Conservation (phyloP, 352 stramenopile genomes). For the Halophytophthora batemanensis region DNA sequence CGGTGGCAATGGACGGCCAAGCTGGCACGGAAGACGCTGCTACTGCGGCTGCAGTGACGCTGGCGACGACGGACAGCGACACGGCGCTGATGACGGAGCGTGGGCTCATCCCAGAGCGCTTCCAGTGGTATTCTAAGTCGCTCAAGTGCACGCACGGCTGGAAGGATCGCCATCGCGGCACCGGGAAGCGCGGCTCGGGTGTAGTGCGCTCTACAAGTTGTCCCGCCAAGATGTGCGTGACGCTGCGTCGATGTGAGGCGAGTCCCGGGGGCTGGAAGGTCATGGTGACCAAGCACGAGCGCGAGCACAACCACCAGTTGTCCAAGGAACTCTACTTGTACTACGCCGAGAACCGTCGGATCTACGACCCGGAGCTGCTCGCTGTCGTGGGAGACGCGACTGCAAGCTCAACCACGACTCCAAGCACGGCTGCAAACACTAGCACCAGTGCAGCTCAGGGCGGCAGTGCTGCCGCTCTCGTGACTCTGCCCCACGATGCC, state of each 20-base stretch:
- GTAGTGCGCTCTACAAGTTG: constrained; percentile 67
- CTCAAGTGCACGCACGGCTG: constrained; percentile 80
- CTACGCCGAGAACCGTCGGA: constrained; percentile 75
- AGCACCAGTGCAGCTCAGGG: too few species aligned
- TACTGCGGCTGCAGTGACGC: neutral
- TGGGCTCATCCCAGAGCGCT: constrained; percentile 56
- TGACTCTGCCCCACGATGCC: constrained; percentile 7
- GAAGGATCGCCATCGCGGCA: constrained; percentile 66
- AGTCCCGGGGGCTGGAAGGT: constrained; percentile 54
- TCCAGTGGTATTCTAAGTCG: constrained; percentile 81
- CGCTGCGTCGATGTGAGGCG: constrained; percentile 45
- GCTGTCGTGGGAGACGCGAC: constrained; percentile 16
- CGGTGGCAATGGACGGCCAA: neutral
- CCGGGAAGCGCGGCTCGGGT: constrained; percentile 57
- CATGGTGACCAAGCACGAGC: constrained; percentile 72
- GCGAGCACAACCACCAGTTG: constrained; percentile 69
- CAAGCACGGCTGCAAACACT: neutral
- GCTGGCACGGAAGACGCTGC: constrained; percentile 1
- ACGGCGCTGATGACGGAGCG: too few species aligned
- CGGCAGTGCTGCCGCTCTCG: too few species aligned
- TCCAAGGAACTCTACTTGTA: constrained; percentile 73
- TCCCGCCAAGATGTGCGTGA: constrained; percentile 79
- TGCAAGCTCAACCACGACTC: neutral
- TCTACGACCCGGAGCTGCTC: constrained; percentile 73
- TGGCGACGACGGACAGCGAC: neutral